phyloP scores from a whole-genome alignment of 2,329 filamentous ascomycete genomes.

The Gliomastix tumulicola region DNA sequence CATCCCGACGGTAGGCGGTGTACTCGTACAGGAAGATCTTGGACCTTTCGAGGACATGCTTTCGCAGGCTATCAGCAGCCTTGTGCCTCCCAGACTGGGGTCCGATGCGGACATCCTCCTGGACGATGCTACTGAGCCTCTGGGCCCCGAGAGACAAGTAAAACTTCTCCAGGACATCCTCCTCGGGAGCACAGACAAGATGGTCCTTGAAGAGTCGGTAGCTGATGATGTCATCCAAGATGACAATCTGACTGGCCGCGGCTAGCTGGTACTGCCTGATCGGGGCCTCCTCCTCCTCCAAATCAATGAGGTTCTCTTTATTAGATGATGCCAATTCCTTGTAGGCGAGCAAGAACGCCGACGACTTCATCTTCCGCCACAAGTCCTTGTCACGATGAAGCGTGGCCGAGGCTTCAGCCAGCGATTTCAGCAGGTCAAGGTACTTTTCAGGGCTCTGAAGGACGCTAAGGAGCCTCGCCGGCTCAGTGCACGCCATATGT shows the following conservation, averaged over 20 bases:
- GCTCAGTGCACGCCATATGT: conserved; percentile 74
- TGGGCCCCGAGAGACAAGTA: conserved; percentile 76
- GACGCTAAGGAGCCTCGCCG: conserved; percentile 70
- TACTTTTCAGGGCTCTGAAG: conserved; percentile 83
- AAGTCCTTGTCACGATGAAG: conserved; percentile 76
- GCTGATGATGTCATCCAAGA: conserved; percentile 83
- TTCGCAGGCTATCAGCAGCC: conserved; percentile 62
- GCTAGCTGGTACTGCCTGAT: conserved; percentile 76
- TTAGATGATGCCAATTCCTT: conserved; percentile 54
- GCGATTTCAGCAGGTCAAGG: conserved; percentile 68
- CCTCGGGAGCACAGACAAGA: conserved; percentile 81
- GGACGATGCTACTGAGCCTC: conserved; percentile 68
- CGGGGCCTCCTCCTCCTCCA: conserved; percentile 57
- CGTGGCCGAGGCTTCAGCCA: conserved; percentile 64
- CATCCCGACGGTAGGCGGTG: conserved; percentile 61
- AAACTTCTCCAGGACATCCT: conserved; percentile 78
- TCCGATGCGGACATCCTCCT: conserved; percentile 71
- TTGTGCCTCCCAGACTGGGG: conserved; percentile 58
- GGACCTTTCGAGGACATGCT: conserved; percentile 78
- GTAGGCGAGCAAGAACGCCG: conserved; percentile 77
- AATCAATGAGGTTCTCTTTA: conserved; percentile 38
- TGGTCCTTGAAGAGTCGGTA: conserved; percentile 83
- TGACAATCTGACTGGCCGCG: conserved; percentile 62
- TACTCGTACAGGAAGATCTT: conserved; percentile 84
- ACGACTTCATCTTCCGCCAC: conserved; percentile 66